Evolutionary conservation across 2,329 filamentous ascomycete species (phyloP).

Genomic region (Neobulgaria alba): DNA sequence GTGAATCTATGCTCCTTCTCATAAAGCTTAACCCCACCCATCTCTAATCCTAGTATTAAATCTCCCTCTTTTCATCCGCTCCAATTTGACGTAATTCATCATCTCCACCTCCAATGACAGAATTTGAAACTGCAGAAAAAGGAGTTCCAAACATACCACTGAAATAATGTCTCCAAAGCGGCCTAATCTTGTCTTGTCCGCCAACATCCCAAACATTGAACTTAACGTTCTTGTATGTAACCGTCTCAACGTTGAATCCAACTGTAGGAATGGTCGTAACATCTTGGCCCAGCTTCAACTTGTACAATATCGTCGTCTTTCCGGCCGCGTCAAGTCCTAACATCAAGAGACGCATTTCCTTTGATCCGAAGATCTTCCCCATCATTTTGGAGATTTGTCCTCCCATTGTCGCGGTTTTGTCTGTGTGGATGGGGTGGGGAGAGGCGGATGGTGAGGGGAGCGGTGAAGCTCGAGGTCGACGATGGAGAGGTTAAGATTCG

Average conservation of each 20-base stretch:
- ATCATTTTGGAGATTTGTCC: conserved; percentile 91
- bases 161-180: conserved; percentile 97
- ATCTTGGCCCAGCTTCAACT: conserved; percentile 95
- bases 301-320: conserved; percentile 99
- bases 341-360: conserved; percentile 99
- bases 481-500: no score
- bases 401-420: no score
- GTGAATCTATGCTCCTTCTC: no score
- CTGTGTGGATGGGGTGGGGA: no score
- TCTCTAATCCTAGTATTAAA: no score
- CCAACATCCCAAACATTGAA: conserved; percentile 99
- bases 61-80: no score
- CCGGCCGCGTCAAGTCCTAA: conserved; percentile 93
- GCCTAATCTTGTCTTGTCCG: conserved; percentile 97
- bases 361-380: conserved; percentile 97
- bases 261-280: conserved; percentile 98
- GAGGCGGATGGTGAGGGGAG: no score
- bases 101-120: neutral
- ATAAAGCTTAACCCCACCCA: no score
- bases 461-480: no score
- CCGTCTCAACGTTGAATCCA: conserved; percentile 98
- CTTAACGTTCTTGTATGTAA: conserved; percentile 98
- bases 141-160: conserved; percentile 45
- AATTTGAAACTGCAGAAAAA: neutral
- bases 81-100: no score